Percentiles rank a stretch among this genome's conserved stretches.
phyloP scores from a whole-genome alignment of 139 green algal species.

The Auxenochlorella pyrenoidosa region DNA sequence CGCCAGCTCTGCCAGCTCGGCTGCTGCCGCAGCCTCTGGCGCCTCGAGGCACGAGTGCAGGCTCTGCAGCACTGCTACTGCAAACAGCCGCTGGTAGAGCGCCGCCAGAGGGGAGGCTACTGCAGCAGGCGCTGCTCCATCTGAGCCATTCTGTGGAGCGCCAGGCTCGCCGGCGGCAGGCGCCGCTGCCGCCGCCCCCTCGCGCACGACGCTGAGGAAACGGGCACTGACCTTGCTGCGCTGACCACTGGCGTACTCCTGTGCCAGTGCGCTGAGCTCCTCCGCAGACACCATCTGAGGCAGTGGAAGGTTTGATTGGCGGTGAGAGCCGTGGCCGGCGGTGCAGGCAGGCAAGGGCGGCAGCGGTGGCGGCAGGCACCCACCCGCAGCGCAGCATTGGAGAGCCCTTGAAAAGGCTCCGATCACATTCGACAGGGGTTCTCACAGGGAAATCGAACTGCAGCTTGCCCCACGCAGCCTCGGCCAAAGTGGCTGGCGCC shows the following conservation, averaged over 20 bases:
- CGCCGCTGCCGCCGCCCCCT: neutral
- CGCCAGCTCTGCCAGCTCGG: neutral
- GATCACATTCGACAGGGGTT: neutral
- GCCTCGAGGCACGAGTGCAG: conserved; percentile 6
- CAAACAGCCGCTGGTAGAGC: conserved; percentile 42
- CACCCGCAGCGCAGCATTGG: neutral
- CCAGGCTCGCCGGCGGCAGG: neutral
- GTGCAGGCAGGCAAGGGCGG: neutral
- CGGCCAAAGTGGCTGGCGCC: neutral
- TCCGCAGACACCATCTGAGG: conserved; percentile 33
- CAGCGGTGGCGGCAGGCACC: neutral
- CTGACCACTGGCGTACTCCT: neutral
- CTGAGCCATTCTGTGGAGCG: neutral
- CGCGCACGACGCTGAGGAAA: conserved; percentile 12
- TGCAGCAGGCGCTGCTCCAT: neutral
- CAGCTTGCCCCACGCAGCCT: conserved; percentile 36
- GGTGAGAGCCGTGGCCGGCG: neutral
- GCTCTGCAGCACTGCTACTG: conserved; percentile 12
- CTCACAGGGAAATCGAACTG: conserved; percentile 55
- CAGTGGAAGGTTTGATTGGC: too few species aligned
- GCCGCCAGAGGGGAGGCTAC: neutral
- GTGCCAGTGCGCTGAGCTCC: conserved; percentile 33
- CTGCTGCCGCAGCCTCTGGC: neutral
- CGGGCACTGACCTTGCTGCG: neutral
- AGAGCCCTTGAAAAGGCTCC: too few species aligned